phyloP scores from a whole-genome alignment of 2,329 filamentous ascomycete species.

The Leptosphaerulina australis region DNA sequence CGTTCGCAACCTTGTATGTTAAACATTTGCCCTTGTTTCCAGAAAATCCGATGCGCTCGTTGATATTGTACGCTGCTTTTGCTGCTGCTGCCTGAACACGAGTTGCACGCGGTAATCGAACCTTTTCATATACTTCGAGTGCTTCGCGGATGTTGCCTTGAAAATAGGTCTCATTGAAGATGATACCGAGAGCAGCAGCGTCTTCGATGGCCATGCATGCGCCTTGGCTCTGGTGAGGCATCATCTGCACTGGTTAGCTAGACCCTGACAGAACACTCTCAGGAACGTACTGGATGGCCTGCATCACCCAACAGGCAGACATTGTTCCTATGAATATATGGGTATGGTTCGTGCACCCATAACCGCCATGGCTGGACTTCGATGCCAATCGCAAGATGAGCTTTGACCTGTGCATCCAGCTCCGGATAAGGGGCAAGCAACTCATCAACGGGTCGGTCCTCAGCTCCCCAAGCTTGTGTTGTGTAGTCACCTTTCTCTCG shows the following conservation, averaged over 20 bases:
- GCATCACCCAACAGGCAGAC: constrained; percentile 70
- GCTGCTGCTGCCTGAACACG: constrained; percentile 49
- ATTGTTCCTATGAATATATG: constrained; percentile 58
- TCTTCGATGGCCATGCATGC: constrained; percentile 74
- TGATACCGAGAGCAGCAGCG: constrained; percentile 65
- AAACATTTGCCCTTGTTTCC: constrained; percentile 60
- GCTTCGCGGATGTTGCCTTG: constrained; percentile 41
- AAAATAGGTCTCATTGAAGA: constrained; percentile 60
- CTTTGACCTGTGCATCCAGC: constrained; percentile 63
- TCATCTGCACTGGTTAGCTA: constrained; percentile 55
- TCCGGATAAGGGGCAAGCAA: constrained; percentile 65
- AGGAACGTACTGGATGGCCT: constrained; percentile 62
- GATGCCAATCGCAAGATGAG: constrained; percentile 64
- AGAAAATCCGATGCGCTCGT: constrained; percentile 57
- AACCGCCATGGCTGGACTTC: constrained; percentile 70
- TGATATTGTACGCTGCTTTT: constrained; percentile 48
- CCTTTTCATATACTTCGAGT: constrained; percentile 45
- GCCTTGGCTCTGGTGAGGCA: constrained; percentile 72
- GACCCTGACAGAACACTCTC: background rate
- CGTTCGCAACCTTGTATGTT: constrained; percentile 67
- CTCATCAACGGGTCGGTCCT: constrained; percentile 62
- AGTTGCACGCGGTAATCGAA: constrained; percentile 47
- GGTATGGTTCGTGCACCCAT: constrained; percentile 69
- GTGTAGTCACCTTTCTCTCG: constrained; percentile 65
- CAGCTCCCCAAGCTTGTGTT: constrained; percentile 64